Conservation (phyloP, 2,329 filamentous ascomycete genomes). For the Chaetoscypha palmicola region DNA sequence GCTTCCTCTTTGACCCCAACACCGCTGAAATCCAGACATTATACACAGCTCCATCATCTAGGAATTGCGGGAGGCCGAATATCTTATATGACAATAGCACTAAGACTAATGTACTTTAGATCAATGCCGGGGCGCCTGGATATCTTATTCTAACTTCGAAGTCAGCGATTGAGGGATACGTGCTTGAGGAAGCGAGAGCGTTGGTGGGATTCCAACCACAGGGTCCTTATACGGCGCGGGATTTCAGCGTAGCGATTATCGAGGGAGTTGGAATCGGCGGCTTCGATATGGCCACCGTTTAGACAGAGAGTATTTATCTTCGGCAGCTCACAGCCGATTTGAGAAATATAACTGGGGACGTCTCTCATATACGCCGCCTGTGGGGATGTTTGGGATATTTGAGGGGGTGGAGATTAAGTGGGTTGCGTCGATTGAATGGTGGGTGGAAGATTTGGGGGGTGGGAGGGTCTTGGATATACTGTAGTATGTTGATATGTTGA, state of each 20-base stretch:
- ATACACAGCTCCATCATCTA: constrained; percentile 8
- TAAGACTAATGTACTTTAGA: constrained; percentile 17
- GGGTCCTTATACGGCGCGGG: constrained; percentile 12
- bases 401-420: too few species aligned
- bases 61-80: constrained; percentile 20
- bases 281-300: too few species aligned
- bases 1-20: constrained; percentile 19
- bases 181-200: constrained; percentile 19
- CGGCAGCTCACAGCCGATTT: too few species aligned
- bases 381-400: too few species aligned
- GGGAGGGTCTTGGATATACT: too few species aligned
- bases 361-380: too few species aligned
- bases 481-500: constrained; percentile 15
- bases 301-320: too few species aligned
- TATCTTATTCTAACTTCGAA: constrained; percentile 19
- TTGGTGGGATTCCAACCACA: too few species aligned
- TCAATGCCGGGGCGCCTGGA: constrained; percentile 6
- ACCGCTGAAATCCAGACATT: constrained; percentile 13
- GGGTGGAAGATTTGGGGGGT: too few species aligned
- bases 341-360: too few species aligned
- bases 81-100: constrained; percentile 17
- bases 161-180: constrained; percentile 7
- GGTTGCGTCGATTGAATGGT: too few species aligned
- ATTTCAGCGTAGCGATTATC: constrained; percentile 18
- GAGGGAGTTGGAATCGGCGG: constrained; percentile 19